phyloP scores from a whole-genome alignment of 352 stramenopile genomes.

The Phytopythium helicoides region DNA sequence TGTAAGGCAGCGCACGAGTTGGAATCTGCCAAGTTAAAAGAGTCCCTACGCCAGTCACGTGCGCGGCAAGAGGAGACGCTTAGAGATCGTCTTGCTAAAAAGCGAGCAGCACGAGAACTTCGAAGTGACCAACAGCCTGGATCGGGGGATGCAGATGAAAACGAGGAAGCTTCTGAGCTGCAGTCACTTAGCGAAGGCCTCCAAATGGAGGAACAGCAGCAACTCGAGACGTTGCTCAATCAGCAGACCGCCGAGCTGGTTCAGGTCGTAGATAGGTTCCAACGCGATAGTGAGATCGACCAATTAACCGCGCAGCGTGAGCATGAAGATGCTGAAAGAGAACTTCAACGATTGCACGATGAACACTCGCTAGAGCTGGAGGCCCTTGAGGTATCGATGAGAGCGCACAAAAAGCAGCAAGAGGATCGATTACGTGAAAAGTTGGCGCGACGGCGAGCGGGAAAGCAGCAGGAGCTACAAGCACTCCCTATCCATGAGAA shows the following conservation, averaged over 20 bases:
- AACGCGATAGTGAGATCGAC: neutral
- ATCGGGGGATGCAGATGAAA: neutral
- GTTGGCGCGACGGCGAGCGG: conserved; percentile 32
- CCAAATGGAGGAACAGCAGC: conserved; percentile 8
- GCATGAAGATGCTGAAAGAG: conserved; percentile 8
- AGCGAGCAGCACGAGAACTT: conserved; percentile 14
- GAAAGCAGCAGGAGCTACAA: conserved; percentile 32
- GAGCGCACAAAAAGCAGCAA: conserved; percentile 33
- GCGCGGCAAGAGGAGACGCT: conserved; percentile 37
- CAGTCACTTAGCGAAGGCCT: conserved; percentile 5
- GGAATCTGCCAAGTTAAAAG: conserved; percentile 22
- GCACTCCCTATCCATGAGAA: conserved; percentile 40
- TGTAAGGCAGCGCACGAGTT: conserved; percentile 25
- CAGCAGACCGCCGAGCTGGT: conserved; percentile 5
- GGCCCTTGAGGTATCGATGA: conserved; percentile 22
- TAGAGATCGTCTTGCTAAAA: conserved; percentile 35
- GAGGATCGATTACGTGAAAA: conserved; percentile 45
- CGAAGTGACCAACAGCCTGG: neutral
- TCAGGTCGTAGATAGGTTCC: conserved; percentile 4
- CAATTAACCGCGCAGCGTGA: conserved; percentile 21
- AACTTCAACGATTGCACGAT: conserved; percentile 40
- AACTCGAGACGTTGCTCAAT: conserved; percentile 17
- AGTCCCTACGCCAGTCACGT: conserved; percentile 28
- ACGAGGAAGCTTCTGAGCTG: neutral
- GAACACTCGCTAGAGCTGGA: conserved; percentile 43